These are phyloP conservation scores for Xylaria sp. DNA, from an alignment of 2,329 filamentous ascomycete species.

Conservation along the genomic window DNA sequence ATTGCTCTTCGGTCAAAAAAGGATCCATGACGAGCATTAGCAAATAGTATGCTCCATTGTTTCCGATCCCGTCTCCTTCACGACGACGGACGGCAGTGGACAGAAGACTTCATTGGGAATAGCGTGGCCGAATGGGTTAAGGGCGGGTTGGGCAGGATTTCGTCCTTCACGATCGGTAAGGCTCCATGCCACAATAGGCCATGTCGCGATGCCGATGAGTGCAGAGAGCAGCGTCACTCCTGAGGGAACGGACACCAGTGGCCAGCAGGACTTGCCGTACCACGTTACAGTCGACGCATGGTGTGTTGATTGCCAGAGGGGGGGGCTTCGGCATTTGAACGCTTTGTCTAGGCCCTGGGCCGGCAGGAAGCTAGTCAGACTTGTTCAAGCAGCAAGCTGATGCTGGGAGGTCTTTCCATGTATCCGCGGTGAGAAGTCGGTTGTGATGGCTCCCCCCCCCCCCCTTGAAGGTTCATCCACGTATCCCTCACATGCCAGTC, in stretches of 20 bases:
- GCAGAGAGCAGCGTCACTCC: not conserved
- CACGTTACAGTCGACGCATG: conserved; percentile 28
- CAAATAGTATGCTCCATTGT: conserved; percentile 7
- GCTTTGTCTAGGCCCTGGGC: conserved; percentile 3
- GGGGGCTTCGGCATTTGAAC: conserved; percentile 23
- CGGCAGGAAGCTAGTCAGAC: not conserved
- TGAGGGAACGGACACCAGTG: conserved; percentile 16
- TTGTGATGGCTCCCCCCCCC: not conserved
- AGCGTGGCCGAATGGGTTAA: conserved; percentile 1
- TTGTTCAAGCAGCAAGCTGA: conserved; percentile 4
- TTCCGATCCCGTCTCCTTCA: not conserved
- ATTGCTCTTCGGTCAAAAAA: not conserved
- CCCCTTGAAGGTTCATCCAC: conserved; percentile 11
- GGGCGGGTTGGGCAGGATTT: conserved; percentile 6
- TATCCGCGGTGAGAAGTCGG: not conserved
- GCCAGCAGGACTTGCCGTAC: conserved; percentile 24
- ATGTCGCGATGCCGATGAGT: not conserved
- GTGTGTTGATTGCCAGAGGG: conserved; percentile 17
- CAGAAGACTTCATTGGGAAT: conserved; percentile 10
- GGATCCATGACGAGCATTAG: not conserved
- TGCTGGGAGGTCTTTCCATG: conserved; percentile 1
- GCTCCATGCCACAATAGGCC: conserved; percentile 1
- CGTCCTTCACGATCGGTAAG: conserved; percentile 9
- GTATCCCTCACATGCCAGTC: conserved; percentile 17
- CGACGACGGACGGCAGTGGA: conserved; percentile 1